A percentile compares a stretch with the other conserved stretches of the same genome.
Conservation (phyloP, 208 protist genomes). For the Balamuthia mandrillaris region DNA sequence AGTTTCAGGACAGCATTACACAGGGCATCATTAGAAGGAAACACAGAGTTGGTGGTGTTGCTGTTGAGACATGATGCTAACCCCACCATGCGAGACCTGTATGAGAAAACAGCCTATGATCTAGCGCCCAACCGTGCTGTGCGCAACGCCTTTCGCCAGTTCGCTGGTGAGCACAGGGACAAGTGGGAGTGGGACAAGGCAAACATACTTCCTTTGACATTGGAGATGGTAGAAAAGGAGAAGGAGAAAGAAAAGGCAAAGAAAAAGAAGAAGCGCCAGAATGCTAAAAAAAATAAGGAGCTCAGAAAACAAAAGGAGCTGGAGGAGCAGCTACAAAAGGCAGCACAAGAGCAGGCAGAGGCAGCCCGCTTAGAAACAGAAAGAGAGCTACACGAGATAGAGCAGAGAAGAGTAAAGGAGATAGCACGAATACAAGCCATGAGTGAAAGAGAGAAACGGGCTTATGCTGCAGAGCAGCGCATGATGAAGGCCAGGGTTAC, state of each 20-base stretch:
- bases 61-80: conserved; percentile 33
- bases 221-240: too few species aligned
- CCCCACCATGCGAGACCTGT: background rate
- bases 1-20: conserved; percentile 22
- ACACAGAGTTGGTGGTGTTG: background rate
- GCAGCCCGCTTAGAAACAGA: background rate
- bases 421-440: background rate
- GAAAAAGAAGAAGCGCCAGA: background rate
- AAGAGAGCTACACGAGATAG: background rate
- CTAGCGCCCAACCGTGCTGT: background rate
- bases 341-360: background rate
- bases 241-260: background rate
- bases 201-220: too few species aligned
- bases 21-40: conserved; percentile 16
- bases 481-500: too few species aligned
- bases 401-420: background rate
- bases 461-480: too few species aligned
- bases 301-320: background rate
- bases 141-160: conserved; percentile 29
- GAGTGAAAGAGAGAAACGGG: too few species aligned
- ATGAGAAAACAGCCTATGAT: conserved; percentile 30
- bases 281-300: background rate
- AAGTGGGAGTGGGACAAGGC: too few species aligned
- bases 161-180: too few species aligned
- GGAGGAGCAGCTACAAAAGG: background rate